Conservation (phyloP, 2,329 filamentous ascomycete genomes). For the Talaromyces rugulosus region DNA sequence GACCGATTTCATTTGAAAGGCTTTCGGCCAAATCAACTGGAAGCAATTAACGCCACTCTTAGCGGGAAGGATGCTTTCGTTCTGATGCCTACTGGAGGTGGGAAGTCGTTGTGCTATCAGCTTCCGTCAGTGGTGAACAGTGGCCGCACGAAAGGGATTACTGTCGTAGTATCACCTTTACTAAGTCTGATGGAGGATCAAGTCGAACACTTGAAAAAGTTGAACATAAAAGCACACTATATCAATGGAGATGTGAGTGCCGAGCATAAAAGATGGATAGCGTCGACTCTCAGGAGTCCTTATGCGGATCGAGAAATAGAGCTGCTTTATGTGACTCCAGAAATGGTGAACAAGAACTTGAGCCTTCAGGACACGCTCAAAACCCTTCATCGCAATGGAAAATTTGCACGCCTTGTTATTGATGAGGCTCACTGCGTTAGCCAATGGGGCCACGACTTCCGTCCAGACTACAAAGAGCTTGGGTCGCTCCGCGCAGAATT, state of each 20-base stretch:
- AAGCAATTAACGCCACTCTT: conserved; percentile 92
- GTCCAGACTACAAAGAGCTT: conserved; percentile 88
- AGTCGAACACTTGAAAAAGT: conserved; percentile 70
- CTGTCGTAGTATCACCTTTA: conserved; percentile 89
- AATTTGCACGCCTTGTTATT: conserved; percentile 86
- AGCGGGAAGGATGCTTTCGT: conserved; percentile 87
- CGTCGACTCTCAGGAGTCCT: conserved; percentile 58
- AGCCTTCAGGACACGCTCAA: conserved; percentile 63
- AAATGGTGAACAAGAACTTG: conserved; percentile 85
- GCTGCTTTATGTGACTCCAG: conserved; percentile 90
- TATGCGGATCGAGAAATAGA: conserved; percentile 74
- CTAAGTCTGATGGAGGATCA: conserved; percentile 98
- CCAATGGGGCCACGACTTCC: conserved; percentile 98
- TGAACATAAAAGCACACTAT: conserved; percentile 73
- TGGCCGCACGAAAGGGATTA: conserved; percentile 78
- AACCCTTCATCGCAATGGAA: conserved; percentile 63
- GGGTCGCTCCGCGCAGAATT: conserved; percentile 70
- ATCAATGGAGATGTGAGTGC: conserved; percentile 72
- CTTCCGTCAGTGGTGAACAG: conserved; percentile 78
- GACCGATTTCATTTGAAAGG: conserved; percentile 79
- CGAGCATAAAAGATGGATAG: conserved; percentile 62
- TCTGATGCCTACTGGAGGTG: conserved; percentile 95
- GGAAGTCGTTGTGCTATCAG: conserved; percentile 96
- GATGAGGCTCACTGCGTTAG: conserved; percentile 99
- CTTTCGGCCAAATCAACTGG: conserved; percentile 86